Percentiles rank a stretch among this genome's conserved stretches.
These are phyloP conservation scores for Pouteria glomerata DNA, from an alignment of 148 eudicot species.

Conservation along the genomic window DNA sequence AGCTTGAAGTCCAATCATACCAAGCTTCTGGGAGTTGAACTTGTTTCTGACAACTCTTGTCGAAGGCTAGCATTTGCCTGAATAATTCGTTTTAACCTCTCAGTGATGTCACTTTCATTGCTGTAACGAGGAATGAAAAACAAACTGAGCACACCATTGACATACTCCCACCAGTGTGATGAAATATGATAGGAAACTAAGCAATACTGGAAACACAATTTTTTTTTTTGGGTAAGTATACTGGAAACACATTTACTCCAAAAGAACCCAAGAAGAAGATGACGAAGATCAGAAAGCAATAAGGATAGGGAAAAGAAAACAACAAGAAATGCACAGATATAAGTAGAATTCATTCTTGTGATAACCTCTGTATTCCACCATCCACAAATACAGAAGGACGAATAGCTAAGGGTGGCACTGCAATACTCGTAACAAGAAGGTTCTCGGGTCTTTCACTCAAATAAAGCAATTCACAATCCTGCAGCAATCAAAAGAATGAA, in stretches of 20 bases:
- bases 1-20: conserved; percentile 29
- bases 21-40: conserved; percentile 32
- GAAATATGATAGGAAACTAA: not conserved
- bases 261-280: no score
- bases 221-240: no score
- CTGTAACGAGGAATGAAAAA: conserved; percentile 38
- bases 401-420: conserved; percentile 84
- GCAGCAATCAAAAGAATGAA: conserved; percentile 19
- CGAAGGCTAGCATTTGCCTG: conserved; percentile 69
- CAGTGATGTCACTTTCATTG: conserved; percentile 86
- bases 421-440: conserved; percentile 56
- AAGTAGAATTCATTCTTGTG: conserved; percentile 3
- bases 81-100: conserved; percentile 67
- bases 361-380: conserved; percentile 73
- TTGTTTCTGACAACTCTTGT: conserved; percentile 50
- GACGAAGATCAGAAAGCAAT: not conserved
- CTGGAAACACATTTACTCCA: no score
- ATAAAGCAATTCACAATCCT: conserved; percentile 91
- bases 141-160: not conserved
- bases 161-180: not conserved
- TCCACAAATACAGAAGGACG: conserved; percentile 94
- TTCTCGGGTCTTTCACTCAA: conserved; percentile 83
- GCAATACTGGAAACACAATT: not conserved
- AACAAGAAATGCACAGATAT: not conserved
- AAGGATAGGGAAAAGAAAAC: not conserved